Base-by-base conservation (phyloP, 371 early-diverging fungal species). In the Actinomortierella wolfii region DNA sequence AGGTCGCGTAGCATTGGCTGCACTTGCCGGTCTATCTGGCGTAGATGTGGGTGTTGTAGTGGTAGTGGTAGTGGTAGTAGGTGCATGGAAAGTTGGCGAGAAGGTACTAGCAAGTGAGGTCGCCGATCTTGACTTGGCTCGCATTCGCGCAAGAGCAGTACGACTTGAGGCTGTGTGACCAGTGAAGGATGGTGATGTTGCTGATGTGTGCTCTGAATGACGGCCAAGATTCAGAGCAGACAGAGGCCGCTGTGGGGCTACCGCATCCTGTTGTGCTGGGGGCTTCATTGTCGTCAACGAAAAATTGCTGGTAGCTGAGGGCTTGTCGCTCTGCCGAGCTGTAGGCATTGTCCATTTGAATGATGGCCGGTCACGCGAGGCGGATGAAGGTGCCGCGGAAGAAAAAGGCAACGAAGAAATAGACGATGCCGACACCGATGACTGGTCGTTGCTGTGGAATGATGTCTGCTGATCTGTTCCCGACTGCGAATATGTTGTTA, bases 1-100 rank as follows among this genome's bases (percentile, higher is more conserved):
- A 34, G 34, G 34, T 11, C 34, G 34, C 34, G 34, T 11, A 6
- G 34, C 11, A 11, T 11, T 11, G 11, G 34, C 4, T 41, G 42
- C 25, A 40, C 20, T 18, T 18, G 58, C 28, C 20, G 44, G 11
- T 43, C 20, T 14, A 51, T 29, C 15, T 17, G 48, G 20, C 23
- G 13, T 3, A 14, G 50, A 43, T 21, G 64, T n/a, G n/a, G 49
- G 29, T 5, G 67, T 54, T 4, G 59, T 47, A 8, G 57, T 40
- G 2, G 57, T 21, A 1, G 53, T 46, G 24, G 51, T 21, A 41
- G 23, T 40, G n/a, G 41, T 25, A 15, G 51, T 58, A 8, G 44
- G 18, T 7, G 14, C 13, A 2, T 48, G 24, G 23, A 55, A 23
- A 13, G 45, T 3, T 20, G 20, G 8, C 8, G 47, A 8, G 21